Conservation (phyloP, 2,329 filamentous ascomycete species). For the Lecanicillium sp. region DNA sequence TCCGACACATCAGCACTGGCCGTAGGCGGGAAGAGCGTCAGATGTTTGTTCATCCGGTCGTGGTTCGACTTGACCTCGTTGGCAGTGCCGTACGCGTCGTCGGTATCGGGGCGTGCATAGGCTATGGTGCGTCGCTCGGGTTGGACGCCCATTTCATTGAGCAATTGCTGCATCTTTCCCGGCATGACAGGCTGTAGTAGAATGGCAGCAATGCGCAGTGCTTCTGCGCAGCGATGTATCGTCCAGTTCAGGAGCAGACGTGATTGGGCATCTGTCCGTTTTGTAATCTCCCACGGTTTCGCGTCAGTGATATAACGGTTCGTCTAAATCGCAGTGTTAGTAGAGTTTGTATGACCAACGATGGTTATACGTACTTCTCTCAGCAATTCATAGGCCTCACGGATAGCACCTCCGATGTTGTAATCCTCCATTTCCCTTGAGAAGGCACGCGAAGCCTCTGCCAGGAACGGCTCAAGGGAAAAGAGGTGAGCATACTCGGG, state of each 20-base stretch:
- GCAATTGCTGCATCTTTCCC: conserved; percentile 60
- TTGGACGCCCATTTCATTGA: conserved; percentile 73
- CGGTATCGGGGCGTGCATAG: conserved; percentile 56
- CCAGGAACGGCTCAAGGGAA: conserved; percentile 24
- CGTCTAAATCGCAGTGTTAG: conserved; percentile 25
- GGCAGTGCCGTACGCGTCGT: conserved; percentile 61
- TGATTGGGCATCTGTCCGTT: conserved; percentile 27
- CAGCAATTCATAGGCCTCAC: conserved; percentile 56
- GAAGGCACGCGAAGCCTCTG: conserved; percentile 24
- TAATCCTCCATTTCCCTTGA: conserved; percentile 55
- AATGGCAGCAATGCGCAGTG: conserved; percentile 73
- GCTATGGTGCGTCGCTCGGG: conserved; percentile 55
- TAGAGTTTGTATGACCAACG: not conserved
- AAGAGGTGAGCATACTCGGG: conserved; percentile 14
- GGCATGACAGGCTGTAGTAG: conserved; percentile 91
- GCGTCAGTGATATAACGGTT: conserved; percentile 49
- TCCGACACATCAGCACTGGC: conserved; percentile 22
- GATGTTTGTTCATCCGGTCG: conserved; percentile 30
- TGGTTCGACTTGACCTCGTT: conserved; percentile 20
- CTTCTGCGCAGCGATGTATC: conserved; percentile 68
- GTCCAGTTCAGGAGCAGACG: conserved; percentile 45
- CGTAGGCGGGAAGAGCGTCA: conserved; percentile 47
- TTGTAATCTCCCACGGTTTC: conserved; percentile 61
- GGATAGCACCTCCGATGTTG: conserved; percentile 60
- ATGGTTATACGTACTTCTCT: conserved; percentile 41